Evolutionary conservation across 768 basidiomycete species (phyloP).

Genomic region (Dioszegia hungarica): DNA sequence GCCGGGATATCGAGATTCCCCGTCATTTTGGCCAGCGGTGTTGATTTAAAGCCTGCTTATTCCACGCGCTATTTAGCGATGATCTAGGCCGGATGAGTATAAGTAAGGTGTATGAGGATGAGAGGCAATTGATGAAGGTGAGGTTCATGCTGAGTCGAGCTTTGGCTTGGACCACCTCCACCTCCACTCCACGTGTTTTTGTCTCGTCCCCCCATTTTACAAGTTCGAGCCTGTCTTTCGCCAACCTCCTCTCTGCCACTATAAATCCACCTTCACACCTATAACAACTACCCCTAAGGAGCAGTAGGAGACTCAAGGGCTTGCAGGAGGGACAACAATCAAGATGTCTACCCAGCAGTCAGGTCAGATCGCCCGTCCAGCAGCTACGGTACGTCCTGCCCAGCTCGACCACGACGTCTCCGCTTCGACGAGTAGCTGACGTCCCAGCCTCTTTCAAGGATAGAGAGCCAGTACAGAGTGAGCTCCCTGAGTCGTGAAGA

Average conservation of each 20-base stretch:
- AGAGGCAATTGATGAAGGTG: neutral
- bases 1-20: constrained; percentile 3
- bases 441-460: neutral
- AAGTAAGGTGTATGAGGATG: neutral
- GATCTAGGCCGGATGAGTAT: too few species aligned
- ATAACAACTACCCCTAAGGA: neutral
- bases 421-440: neutral
- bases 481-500: neutral
- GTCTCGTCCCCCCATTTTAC: neutral
- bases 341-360: neutral
- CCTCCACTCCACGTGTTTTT: neutral
- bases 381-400: neutral
- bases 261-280: neutral
- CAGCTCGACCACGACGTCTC: neutral
- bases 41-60: too few species aligned
- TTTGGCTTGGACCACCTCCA: constrained; percentile 8
- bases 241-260: neutral
- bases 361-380: neutral
- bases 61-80: too few species aligned
- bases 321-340: neutral
- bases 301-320: neutral
- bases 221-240: constrained; percentile 6
- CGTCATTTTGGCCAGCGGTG: neutral
- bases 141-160: constrained; percentile 1
- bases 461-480: constrained; percentile 1